Percentiles rank a stretch among this genome's conserved stretches.
These are phyloP conservation scores for Leccinum griseonigrum DNA, from an alignment of 1,284 basidiomycete genomes.

Conservation along the genomic window DNA sequence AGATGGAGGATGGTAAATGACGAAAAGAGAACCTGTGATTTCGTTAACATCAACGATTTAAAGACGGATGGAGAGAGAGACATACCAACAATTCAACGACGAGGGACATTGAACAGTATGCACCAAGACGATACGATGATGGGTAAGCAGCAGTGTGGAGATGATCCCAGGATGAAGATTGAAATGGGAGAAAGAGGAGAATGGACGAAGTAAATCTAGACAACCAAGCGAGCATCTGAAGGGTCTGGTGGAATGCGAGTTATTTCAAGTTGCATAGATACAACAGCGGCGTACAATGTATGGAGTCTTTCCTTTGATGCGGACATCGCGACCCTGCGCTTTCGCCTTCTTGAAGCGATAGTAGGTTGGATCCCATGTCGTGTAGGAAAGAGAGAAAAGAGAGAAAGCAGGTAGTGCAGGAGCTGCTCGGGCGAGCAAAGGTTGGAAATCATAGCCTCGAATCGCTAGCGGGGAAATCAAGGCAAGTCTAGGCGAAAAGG, in stretches of 20 bases:
- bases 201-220: slow-evolving; percentile 52
- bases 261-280: background rate
- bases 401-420: slow-evolving; percentile 46
- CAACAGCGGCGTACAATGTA: slow-evolving; percentile 54
- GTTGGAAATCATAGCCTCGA: slow-evolving; percentile 24
- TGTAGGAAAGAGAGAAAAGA: slow-evolving; percentile 62
- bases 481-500: background rate
- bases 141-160: slow-evolving; percentile 37
- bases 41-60: slow-evolving; percentile 7
- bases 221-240: slow-evolving; percentile 59
- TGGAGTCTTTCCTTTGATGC: slow-evolving; percentile 55
- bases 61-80: slow-evolving; percentile 12
- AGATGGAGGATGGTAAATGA: slow-evolving; percentile 56
- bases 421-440: slow-evolving; percentile 10
- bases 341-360: slow-evolving; percentile 52
- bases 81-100: slow-evolving; percentile 55
- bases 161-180: slow-evolving; percentile 39
- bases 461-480: slow-evolving; percentile 24
- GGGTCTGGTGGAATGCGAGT: slow-evolving; percentile 38
- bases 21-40: slow-evolving; percentile 48
- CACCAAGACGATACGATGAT: slow-evolving; percentile 34
- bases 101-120: slow-evolving; percentile 46
- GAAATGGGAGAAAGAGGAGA: slow-evolving; percentile 44
- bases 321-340: slow-evolving; percentile 65
- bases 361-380: slow-evolving; percentile 78